These are phyloP conservation scores for Zygosaccharomyces sapae DNA, from an alignment of 1,139 yeast species.

Conservation along the genomic window DNA sequence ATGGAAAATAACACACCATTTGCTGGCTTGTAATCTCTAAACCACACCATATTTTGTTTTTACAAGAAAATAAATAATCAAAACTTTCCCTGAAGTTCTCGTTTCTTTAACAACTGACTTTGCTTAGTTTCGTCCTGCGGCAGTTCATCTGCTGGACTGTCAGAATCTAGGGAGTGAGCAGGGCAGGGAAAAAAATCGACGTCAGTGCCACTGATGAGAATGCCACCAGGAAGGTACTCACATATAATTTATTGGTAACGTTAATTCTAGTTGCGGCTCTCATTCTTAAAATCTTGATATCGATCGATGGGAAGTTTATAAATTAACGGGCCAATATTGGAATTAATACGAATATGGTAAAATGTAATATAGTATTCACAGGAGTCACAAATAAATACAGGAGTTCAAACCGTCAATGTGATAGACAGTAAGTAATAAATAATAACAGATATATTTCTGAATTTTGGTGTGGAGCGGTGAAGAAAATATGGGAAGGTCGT, in stretches of 20 bases:
- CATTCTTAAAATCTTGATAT: slow-evolving; percentile 20
- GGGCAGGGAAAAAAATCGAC: slow-evolving; percentile 42
- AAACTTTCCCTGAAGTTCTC: not conserved
- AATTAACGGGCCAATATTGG: no score
- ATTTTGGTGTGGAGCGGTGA: not conserved
- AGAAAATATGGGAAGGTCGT: not conserved
- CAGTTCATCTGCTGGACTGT: slow-evolving; percentile 26
- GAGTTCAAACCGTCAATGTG: not conserved
- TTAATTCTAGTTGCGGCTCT: slow-evolving; percentile 38
- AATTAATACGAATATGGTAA: not conserved
- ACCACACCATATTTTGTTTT: not conserved
- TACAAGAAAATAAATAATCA: not conserved
- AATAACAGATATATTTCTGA: not conserved
- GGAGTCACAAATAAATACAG: slow-evolving; percentile 1
- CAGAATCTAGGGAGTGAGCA: slow-evolving; percentile 40
- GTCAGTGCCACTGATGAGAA: slow-evolving; percentile 41
- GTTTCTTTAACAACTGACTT: not conserved
- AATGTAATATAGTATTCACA: not conserved
- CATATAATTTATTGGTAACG: slow-evolving; percentile 38
- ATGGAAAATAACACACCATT: not conserved
- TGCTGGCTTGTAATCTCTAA: not conserved
- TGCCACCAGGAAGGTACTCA: slow-evolving; percentile 41
- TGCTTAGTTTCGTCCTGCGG: slow-evolving; percentile 7
- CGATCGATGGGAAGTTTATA: not conserved
- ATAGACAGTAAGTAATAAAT: not conserved